phyloP scores from a whole-genome alignment of 2,329 filamentous ascomycete genomes.

The Periconia sp. region DNA sequence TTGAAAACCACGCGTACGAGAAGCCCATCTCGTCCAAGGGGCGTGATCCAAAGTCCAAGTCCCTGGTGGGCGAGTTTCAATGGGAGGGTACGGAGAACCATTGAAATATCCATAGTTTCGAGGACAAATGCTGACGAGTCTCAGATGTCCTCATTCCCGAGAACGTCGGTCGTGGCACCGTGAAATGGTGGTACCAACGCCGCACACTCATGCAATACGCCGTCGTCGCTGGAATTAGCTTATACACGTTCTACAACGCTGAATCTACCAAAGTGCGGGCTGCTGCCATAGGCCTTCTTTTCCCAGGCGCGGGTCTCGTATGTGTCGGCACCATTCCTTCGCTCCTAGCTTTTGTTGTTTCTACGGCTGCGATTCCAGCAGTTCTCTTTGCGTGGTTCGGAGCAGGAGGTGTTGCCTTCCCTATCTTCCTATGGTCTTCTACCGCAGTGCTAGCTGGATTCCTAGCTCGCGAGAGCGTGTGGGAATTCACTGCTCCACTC shows the following conservation, averaged over 20 bases:
- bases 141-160: too few relatives aligned
- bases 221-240: too few relatives aligned
- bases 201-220: too few relatives aligned
- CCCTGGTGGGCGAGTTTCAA: too few relatives aligned
- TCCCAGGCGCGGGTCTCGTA: constrained; percentile 22
- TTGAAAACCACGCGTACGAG: too few relatives aligned
- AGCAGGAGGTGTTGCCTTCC: constrained; percentile 19
- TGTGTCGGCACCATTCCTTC: constrained; percentile 16
- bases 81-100: too few relatives aligned
- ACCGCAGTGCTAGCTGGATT: constrained; percentile 8
- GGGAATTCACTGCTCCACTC: constrained; percentile 13
- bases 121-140: too few relatives aligned
- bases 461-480: constrained; percentile 12
- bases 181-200: too few relatives aligned
- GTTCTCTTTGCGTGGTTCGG: constrained; percentile 25
- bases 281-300: constrained; percentile 16
- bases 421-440: constrained; percentile 12
- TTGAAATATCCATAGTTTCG: too few relatives aligned
- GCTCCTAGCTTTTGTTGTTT: constrained; percentile 11
- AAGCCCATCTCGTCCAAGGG: too few relatives aligned
- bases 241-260: constrained; percentile 21
- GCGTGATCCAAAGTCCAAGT: too few relatives aligned
- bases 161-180: too few relatives aligned
- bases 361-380: constrained; percentile 14
- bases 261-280: constrained; percentile 8